A percentile compares a stretch with the other conserved stretches of the same genome.
Evolutionary conservation across 163 green algal species (phyloP).

Genomic region (Chlamydomonas reinhardtii): DNA sequence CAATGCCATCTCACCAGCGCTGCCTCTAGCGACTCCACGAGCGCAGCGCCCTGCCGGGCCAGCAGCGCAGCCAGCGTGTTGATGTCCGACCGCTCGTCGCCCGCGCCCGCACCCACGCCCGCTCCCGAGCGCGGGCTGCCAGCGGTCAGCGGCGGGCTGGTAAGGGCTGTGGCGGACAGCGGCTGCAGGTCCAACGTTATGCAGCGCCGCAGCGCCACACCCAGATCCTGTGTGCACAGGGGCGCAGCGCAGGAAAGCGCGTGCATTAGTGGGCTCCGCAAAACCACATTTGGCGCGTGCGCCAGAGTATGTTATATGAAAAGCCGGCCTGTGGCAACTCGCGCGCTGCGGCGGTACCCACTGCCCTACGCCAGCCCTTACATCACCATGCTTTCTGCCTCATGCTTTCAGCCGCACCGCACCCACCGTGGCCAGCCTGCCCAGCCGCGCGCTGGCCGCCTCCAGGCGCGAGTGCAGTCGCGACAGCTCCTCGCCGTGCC

Average conservation of each 20-base stretch:
- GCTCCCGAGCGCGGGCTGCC: conserved; percentile 7
- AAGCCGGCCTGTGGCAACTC: no score
- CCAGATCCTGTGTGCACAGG: conserved; percentile 13
- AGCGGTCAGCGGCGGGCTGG: conserved; percentile 6
- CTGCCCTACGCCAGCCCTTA: no score
- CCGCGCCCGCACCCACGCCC: not conserved
- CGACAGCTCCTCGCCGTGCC: not conserved
- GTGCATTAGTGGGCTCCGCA: not conserved
- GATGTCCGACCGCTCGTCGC: not conserved
- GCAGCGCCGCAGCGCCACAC: conserved; percentile 25
- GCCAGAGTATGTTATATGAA: no score
- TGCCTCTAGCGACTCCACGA: conserved; percentile 32
- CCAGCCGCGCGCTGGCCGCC: conserved; percentile 15
- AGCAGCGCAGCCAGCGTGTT: conserved; percentile 34
- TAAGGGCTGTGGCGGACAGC: conserved; percentile 20
- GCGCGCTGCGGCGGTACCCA: no score
- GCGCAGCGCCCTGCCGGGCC: conserved; percentile 26
- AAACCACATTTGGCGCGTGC: no score
- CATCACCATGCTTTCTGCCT: no score
- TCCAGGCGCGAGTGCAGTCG: conserved; percentile 1
- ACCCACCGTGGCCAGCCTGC: conserved; percentile 12
- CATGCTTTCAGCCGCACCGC: not conserved
- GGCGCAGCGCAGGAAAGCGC: not conserved
- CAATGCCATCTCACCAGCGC: not conserved
- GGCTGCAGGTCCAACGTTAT: conserved; percentile 45